Conservation (phyloP, 2,329 filamentous ascomycete genomes). For the Claviceps citrina region DNA sequence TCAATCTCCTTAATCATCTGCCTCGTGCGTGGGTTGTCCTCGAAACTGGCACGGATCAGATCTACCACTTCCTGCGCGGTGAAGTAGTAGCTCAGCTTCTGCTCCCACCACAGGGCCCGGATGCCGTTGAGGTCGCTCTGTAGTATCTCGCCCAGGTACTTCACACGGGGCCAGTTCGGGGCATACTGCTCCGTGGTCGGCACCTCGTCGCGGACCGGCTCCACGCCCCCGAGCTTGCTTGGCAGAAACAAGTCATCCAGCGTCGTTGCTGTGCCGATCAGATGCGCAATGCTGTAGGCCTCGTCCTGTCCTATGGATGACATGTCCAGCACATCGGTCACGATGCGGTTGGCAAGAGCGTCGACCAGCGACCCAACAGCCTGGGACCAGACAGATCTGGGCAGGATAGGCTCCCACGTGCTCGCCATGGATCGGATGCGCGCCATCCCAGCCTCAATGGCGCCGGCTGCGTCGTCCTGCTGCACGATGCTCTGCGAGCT, state of each 20-base stretch:
- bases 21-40: constrained; percentile 43
- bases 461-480: constrained; percentile 37
- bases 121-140: constrained; percentile 53
- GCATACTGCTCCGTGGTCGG: constrained; percentile 46
- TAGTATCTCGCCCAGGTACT: constrained; percentile 48
- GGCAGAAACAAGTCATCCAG: constrained; percentile 46
- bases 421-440: constrained; percentile 38
- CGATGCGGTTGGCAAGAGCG: constrained; percentile 42
- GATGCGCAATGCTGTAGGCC: constrained; percentile 43
- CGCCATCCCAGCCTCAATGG: constrained; percentile 36
- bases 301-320: constrained; percentile 47
- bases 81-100: constrained; percentile 50
- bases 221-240: constrained; percentile 18
- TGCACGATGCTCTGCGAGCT: constrained; percentile 45
- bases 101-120: constrained; percentile 47
- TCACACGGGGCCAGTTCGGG: constrained; percentile 45
- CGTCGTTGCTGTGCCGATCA: constrained; percentile 41
- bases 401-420: constrained; percentile 42
- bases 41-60: constrained; percentile 47
- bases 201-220: constrained; percentile 23
- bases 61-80: constrained; percentile 45
- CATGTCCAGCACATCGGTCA: constrained; percentile 47
- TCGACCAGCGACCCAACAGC: constrained; percentile 46
- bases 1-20: constrained; percentile 44
- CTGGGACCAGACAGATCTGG: constrained; percentile 47